phyloP scores from a whole-genome alignment of 179 eudicot species.

The Drosera spatulata region DNA sequence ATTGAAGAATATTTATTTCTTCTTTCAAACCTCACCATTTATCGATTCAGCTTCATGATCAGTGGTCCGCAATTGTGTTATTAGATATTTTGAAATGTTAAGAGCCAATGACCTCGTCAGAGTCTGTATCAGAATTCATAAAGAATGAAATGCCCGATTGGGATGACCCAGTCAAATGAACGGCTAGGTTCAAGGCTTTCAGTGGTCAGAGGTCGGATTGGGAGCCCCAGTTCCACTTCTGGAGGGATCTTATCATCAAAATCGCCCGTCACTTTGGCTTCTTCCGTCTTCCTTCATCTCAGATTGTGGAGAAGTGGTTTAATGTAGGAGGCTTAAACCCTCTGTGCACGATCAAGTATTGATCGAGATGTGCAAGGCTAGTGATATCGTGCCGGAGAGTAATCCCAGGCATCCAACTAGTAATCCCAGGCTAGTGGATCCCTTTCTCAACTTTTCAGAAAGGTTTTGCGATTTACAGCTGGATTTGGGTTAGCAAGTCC shows the following conservation, averaged over 20 bases:
- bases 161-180: slow-evolving; percentile 54
- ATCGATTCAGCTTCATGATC: too few relatives aligned
- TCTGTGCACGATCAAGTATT: slow-evolving; percentile 57
- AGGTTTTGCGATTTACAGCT: too few relatives aligned
- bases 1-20: too few relatives aligned
- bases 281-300: slow-evolving; percentile 46
- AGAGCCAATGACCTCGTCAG: background rate
- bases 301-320: slow-evolving; percentile 56
- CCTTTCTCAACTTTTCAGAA: too few relatives aligned
- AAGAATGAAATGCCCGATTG: slow-evolving; percentile 55
- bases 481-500: too few relatives aligned
- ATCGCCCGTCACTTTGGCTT: slow-evolving; percentile 42
- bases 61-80: too few relatives aligned
- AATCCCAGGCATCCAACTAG: too few relatives aligned
- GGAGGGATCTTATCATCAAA: slow-evolving; percentile 73
- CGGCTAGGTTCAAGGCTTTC: slow-evolving; percentile 70
- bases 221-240: slow-evolving; percentile 57
- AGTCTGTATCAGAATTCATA: slow-evolving; percentile 29
- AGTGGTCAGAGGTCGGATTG: slow-evolving; percentile 91
- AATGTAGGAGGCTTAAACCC: slow-evolving; percentile 64
- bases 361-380: too few relatives aligned
- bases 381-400: too few relatives aligned
- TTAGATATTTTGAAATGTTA: too few relatives aligned
- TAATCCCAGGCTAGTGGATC: too few relatives aligned
- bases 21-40: too few relatives aligned